Evolutionary conservation across 768 basidiomycete genomes (phyloP), one percentile per base, ranked within the genome.

Genomic region (Psilocybe azurescens): DNA sequence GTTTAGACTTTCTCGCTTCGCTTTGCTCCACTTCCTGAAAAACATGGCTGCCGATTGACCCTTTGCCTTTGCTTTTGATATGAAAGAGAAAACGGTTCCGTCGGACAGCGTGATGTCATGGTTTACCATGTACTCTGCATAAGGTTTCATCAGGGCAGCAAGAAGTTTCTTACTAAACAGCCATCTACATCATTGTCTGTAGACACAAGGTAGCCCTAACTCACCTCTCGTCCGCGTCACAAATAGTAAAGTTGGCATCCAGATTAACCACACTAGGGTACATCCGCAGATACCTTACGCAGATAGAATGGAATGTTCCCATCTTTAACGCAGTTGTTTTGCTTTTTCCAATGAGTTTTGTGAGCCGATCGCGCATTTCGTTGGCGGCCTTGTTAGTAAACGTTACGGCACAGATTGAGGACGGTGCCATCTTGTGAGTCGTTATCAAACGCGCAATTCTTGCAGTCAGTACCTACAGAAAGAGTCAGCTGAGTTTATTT

Each of bases 371-470:
- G 56, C 85, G 82, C 93, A 95, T 94, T 77, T 95, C 94, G 62
- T 86, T 89, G 1, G 94, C 93, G 14, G 94, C 93, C 73, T 94
- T 94, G 77, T 94, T 94, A 9, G 94, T 95, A 73, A 95, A 97
- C 5, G 83, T 97, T 10, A 95, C 90, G 2, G 89, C 89, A 68
- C 89, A 90, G 74, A 93, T 89, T 16, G 85, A 78, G 3, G 79
- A 77, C 1, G 90, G 84, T 10, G 79, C 70, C 9, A 89, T 69
- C 28, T 67, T 67, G 67, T 87, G 83, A 30, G 80, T 72, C 5
- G 84, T 70, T 53, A 91, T 86, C 20, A 93, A 76, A 70, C 90
- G 78, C 3, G 86, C 89, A 50, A 91, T 87, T 14, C 91, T 82
- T 52, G 86, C 84, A 4, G 87, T 90, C 28, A 92, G 72, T 28